These are phyloP conservation scores for Saccharomycopsis vini DNA, from an alignment of 805 yeast species.

Conservation along the genomic window DNA sequence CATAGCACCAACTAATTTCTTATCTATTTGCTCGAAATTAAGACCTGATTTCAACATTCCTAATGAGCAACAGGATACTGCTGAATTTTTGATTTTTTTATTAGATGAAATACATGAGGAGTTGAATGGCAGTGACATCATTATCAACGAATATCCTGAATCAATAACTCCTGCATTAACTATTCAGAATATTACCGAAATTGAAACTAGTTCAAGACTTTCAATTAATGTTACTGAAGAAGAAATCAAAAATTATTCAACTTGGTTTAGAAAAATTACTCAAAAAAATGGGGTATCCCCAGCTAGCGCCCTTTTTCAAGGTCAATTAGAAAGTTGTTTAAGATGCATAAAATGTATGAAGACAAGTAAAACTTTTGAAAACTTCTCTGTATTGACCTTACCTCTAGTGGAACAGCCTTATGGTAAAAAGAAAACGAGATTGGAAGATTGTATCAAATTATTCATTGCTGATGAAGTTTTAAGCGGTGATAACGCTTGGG, in stretches of 20 bases:
- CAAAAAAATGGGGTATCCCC: conserved; percentile 58
- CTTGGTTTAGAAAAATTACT: conserved; percentile 49
- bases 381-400: conserved; percentile 53
- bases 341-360: conserved; percentile 58
- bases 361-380: conserved; percentile 49
- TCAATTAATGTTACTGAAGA: conserved; percentile 27
- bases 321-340: conserved; percentile 59
- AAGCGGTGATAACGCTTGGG: conserved; percentile 73
- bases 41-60: conserved; percentile 67
- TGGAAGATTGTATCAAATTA: conserved; percentile 56
- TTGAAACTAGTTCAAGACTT: conserved; percentile 27
- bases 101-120: conserved; percentile 66
- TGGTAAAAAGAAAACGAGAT: conserved; percentile 28
- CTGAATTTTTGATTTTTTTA: conserved; percentile 60
- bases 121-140: conserved; percentile 31
- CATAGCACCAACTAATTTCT: conserved; percentile 57
- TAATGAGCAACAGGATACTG: conserved; percentile 73
- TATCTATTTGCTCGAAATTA: conserved; percentile 39
- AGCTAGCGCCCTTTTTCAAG: conserved; percentile 58
- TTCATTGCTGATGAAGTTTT: conserved; percentile 58
- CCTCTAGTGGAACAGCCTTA: conserved; percentile 43
- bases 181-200: conserved; percentile 23
- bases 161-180: conserved; percentile 20
- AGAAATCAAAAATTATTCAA: conserved; percentile 36
- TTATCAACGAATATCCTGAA: conserved; percentile 32